phyloP scores from a whole-genome alignment of 345 rosid species.

The Cardamine occulta region DNA sequence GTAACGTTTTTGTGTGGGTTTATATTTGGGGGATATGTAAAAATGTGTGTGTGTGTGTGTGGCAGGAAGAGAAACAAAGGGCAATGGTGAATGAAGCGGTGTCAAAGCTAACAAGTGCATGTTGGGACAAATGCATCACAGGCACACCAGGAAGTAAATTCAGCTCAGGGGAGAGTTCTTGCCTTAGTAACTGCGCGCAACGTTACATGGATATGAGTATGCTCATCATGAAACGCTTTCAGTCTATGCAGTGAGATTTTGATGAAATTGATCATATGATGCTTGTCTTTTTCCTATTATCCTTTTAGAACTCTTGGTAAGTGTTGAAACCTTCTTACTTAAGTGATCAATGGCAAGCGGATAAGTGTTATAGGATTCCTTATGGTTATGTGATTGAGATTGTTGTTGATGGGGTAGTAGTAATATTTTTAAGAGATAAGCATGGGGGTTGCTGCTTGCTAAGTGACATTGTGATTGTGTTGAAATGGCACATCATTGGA shows the following conservation, averaged over 20 bases:
- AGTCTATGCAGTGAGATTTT: constrained; percentile 59
- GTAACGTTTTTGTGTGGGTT: not conserved
- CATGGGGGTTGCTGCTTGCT: not conserved
- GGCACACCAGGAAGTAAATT: constrained; percentile 87
- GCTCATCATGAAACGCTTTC: constrained; percentile 80
- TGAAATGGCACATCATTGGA: not conserved
- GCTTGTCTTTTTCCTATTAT: not conserved
- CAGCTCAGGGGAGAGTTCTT: constrained; percentile 84
- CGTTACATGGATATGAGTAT: constrained; percentile 83
- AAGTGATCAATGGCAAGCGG: not conserved
- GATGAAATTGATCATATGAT: not conserved
- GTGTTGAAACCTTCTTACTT: not conserved
- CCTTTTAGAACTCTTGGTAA: not conserved
- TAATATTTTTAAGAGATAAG: not conserved
- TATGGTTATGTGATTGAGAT: constrained; percentile 28
- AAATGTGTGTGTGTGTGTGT: not conserved
- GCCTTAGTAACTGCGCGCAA: constrained; percentile 77
- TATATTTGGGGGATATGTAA: not conserved
- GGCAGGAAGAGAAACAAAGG: constrained; percentile 85
- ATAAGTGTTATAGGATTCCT: not conserved
- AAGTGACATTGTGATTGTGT: not conserved
- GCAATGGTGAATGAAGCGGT: constrained; percentile 87
- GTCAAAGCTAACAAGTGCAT: constrained; percentile 73
- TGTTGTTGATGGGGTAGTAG: not conserved
- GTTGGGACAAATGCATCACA: constrained; percentile 96